These are phyloP conservation scores for Pseudogymnoascus sp. DNA, from an alignment of 2,329 filamentous ascomycete genomes.

Conservation along the genomic window DNA sequence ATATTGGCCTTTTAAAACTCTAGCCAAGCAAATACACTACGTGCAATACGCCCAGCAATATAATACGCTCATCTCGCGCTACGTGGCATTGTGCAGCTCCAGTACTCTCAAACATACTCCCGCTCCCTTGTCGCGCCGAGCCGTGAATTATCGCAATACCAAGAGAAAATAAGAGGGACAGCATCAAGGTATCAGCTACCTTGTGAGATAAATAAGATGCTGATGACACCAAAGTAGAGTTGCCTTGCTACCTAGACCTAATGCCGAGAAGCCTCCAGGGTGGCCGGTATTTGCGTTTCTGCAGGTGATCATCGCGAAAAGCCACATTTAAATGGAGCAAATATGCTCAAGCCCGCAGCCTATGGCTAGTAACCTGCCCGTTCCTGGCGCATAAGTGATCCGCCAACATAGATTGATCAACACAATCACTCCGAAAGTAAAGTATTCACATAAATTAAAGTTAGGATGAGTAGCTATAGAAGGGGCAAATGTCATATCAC, in stretches of 20 bases:
- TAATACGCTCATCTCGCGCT: not conserved
- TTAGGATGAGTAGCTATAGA: not conserved
- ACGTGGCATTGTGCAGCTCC: not conserved
- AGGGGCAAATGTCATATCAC: not conserved
- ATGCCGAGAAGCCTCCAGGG: not conserved
- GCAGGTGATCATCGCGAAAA: slow-evolving; percentile 5
- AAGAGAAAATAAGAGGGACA: not conserved
- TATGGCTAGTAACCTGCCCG: not conserved
- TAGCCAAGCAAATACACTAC: not conserved
- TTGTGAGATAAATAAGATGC: not conserved
- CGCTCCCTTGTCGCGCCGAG: not conserved
- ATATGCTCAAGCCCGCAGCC: not conserved
- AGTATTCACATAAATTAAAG: not conserved
- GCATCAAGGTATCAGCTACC: not conserved
- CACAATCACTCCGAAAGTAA: not conserved
- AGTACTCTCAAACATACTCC: not conserved
- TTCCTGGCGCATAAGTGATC: not conserved
- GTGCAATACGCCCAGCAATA: not conserved
- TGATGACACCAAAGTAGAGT: not conserved
- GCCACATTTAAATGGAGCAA: slow-evolving; percentile 10
- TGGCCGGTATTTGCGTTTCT: not conserved
- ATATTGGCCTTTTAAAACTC: not conserved
- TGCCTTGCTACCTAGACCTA: not conserved
- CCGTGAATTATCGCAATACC: not conserved
- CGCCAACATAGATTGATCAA: not conserved